Conservation (phyloP, 192 early-diverging fungal species). For the Pilaira anomala region DNA sequence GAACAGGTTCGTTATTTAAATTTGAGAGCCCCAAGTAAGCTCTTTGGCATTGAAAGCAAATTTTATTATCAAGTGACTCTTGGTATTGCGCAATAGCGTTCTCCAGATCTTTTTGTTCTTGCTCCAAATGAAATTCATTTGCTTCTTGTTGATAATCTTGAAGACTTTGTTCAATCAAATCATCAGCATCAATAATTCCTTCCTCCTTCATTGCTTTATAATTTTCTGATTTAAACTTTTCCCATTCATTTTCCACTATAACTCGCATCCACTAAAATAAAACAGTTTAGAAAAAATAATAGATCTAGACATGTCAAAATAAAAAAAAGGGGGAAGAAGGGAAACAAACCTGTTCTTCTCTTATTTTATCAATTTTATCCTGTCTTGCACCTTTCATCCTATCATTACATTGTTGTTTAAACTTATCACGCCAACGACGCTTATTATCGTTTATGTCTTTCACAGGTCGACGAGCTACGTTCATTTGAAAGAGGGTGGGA, state of each 20-base stretch:
- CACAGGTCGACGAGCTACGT: too few relatives aligned
- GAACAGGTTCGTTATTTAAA: background rate
- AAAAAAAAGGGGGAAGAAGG: too few relatives aligned
- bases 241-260: slow-evolving; percentile 1
- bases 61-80: background rate
- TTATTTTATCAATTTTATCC: background rate
- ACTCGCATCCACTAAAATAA: background rate
- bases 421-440: slow-evolving; percentile 3
- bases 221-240: background rate
- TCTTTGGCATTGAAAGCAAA: background rate
- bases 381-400: background rate
- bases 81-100: background rate
- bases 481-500: too few relatives aligned
- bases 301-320: too few relatives aligned
- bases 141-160: background rate
- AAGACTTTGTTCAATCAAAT: background rate
- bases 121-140: background rate
- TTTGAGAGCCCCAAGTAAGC: too few relatives aligned
- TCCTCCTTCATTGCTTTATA: slow-evolving; percentile 5
- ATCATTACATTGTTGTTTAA: slow-evolving; percentile 6
- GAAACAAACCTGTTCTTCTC: slow-evolving; percentile 1
- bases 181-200: background rate
- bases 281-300: background rate
- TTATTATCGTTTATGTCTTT: background rate
- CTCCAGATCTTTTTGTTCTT: background rate